Evolutionary conservation across 139 green algal genomes (phyloP).

Genomic region (Picochlorum sp.): DNA sequence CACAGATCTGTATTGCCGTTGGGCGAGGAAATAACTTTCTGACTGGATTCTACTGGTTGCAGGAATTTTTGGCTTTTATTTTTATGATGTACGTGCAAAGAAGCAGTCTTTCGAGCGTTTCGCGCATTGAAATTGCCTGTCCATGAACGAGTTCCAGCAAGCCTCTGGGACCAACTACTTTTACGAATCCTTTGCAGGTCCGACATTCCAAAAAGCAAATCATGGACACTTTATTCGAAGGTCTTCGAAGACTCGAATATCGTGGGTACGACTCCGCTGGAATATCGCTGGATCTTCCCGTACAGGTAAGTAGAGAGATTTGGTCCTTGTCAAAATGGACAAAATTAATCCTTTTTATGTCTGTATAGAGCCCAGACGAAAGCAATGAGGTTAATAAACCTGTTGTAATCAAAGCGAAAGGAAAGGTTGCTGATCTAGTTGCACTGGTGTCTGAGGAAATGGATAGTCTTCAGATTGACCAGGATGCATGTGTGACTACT

Average conservation of each 20-base stretch:
- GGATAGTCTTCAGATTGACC: not conserved
- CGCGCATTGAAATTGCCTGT: not conserved
- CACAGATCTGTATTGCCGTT: too few relatives aligned
- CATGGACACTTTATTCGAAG: conserved; percentile 78
- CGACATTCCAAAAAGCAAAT: conserved; percentile 53
- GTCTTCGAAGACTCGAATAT: conserved; percentile 92
- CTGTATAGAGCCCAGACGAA: too few relatives aligned
- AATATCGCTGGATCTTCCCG: conserved; percentile 64
- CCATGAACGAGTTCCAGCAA: not conserved
- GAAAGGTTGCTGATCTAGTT: conserved; percentile 86
- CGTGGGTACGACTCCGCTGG: conserved; percentile 94
- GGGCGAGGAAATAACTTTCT: too few relatives aligned
- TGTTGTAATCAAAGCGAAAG: conserved; percentile 74
- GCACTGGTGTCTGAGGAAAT: conserved; percentile 10
- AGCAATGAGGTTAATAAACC: conserved; percentile 9
- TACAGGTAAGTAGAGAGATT: not conserved
- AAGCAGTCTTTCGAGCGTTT: conserved; percentile 1
- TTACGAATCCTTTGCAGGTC: conserved; percentile 26
- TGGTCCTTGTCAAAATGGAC: not conserved
- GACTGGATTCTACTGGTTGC: not conserved
- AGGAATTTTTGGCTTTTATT: conserved; percentile 38
- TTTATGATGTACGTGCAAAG: conserved; percentile 28
- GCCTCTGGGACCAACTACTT: not conserved
- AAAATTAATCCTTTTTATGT: too few relatives aligned
- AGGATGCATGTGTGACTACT: conserved; percentile 26